Evolutionary conservation across 75 land plant species (phyloP).

Genomic region (Pinus tabuliformis): DNA sequence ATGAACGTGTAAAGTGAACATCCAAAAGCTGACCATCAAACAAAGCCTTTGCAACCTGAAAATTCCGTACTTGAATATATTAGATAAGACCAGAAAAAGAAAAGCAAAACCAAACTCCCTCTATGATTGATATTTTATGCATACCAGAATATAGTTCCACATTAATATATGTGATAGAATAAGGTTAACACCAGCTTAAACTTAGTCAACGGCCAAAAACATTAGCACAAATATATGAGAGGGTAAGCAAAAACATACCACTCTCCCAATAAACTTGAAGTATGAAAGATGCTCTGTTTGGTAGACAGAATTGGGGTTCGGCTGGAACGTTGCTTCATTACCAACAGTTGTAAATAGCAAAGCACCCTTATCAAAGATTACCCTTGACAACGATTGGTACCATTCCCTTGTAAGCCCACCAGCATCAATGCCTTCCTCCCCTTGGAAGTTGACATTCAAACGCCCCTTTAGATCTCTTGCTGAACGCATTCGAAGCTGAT

Average conservation of each 20-base stretch:
- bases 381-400: conserved; percentile 93
- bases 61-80: neutral
- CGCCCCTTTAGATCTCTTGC: conserved; percentile 91
- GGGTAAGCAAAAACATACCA: conserved; percentile 49
- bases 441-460: conserved; percentile 95
- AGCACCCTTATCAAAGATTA: conserved; percentile 97
- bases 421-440: conserved; percentile 99
- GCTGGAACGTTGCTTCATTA: conserved; percentile 96
- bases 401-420: conserved; percentile 98
- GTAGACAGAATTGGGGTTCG: conserved; percentile 97
- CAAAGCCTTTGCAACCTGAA: conserved; percentile 94
- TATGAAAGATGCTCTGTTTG: conserved; percentile 99
- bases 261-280: conserved; percentile 98
- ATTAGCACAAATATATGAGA: neutral
- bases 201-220: conserved; percentile 2
- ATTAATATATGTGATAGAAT: conserved; percentile 3
- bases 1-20: conserved; percentile 96
- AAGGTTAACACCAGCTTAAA: conserved; percentile 1
- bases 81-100: conserved; percentile 3
- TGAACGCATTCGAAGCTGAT: conserved; percentile 88
- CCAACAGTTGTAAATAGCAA: conserved; percentile 97
- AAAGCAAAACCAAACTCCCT: neutral
- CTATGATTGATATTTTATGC: too few relatives aligned
- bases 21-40: conserved; percentile 97
- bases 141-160: neutral